Percentiles rank a stretch among this genome's conserved stretches.
These are phyloP conservation scores for Apiospora rasikravindrae DNA, from an alignment of 2,329 filamentous ascomycete species.

Conservation along the genomic window DNA sequence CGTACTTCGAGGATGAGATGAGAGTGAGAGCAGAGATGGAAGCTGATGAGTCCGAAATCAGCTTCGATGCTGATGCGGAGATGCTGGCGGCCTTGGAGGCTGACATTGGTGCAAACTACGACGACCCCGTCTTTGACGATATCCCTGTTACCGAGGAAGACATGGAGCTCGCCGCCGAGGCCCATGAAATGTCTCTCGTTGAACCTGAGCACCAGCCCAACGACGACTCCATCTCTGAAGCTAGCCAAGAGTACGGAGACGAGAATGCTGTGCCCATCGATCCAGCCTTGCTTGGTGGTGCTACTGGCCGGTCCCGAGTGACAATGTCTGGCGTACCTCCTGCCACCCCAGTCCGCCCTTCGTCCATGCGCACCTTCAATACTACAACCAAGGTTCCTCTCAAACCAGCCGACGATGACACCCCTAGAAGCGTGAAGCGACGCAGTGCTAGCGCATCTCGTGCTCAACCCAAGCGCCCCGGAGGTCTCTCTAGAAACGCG, in stretches of 20 bases:
- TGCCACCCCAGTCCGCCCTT: slow-evolving; percentile 60
- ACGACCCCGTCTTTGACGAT: slow-evolving; percentile 49
- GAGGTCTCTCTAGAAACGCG: slow-evolving; percentile 51
- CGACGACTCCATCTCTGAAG: slow-evolving; percentile 61
- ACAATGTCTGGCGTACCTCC: slow-evolving; percentile 43
- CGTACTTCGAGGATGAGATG: slow-evolving; percentile 70
- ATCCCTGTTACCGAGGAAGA: slow-evolving; percentile 60
- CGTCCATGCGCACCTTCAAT: slow-evolving; percentile 62
- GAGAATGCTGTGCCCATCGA: slow-evolving; percentile 67
- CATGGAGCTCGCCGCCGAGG: slow-evolving; percentile 61
- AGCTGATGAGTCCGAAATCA: slow-evolving; percentile 27
- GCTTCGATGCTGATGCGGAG: slow-evolving; percentile 41
- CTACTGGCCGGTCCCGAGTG: slow-evolving; percentile 26
- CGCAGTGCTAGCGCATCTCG: slow-evolving; percentile 58
- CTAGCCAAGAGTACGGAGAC: slow-evolving; percentile 70
- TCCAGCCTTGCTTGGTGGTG: slow-evolving; percentile 45
- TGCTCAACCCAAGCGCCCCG: slow-evolving; percentile 49
- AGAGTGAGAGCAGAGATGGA: slow-evolving; percentile 29
- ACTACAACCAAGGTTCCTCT: slow-evolving; percentile 80
- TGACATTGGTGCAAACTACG: slow-evolving; percentile 43
- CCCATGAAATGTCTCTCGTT: slow-evolving; percentile 64
- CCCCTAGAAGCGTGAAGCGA: slow-evolving; percentile 53
- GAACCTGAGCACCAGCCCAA: slow-evolving; percentile 46
- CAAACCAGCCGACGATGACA: slow-evolving; percentile 68
- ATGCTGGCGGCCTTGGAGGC: slow-evolving; percentile 42